Evolutionary conservation across 1,139 yeast species (phyloP).

Genomic region (Suhomyces atakaporum): DNA sequence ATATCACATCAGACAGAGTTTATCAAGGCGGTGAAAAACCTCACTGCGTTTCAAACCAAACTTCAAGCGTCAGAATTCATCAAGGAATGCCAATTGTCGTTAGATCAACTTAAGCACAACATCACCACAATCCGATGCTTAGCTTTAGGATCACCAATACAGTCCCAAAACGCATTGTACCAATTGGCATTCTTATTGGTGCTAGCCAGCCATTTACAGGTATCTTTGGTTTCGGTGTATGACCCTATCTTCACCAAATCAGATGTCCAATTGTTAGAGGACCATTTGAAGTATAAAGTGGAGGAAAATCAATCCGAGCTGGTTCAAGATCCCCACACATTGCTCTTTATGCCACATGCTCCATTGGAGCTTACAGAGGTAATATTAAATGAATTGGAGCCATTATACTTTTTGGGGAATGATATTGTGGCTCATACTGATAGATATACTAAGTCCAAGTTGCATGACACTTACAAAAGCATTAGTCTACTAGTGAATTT

Average conservation of each 20-base stretch:
- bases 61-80: constrained; percentile 25
- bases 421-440: constrained; percentile 55
- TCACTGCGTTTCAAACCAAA: constrained; percentile 1
- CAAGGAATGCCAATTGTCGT: constrained; percentile 18
- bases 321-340: constrained; percentile 19
- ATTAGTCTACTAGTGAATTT: constrained; percentile 44
- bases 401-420: constrained; percentile 47
- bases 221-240: constrained; percentile 48
- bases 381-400: constrained; percentile 35
- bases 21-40: neutral
- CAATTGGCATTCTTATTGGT: constrained; percentile 61
- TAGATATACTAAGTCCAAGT: constrained; percentile 42
- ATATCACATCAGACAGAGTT: neutral
- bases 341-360: constrained; percentile 75
- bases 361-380: constrained; percentile 58
- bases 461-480: constrained; percentile 42
- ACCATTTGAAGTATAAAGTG: constrained; percentile 21
- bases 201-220: constrained; percentile 28
- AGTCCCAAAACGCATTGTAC: constrained; percentile 57
- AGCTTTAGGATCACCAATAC: constrained; percentile 70
- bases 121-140: constrained; percentile 55
- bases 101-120: constrained; percentile 14
- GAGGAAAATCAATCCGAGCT: constrained; percentile 22
- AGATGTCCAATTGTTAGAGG: constrained; percentile 41
- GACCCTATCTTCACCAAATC: constrained; percentile 61